Evolutionary conservation across 768 basidiomycete species (phyloP).

Genomic region (Austroboletus eburneus): DNA sequence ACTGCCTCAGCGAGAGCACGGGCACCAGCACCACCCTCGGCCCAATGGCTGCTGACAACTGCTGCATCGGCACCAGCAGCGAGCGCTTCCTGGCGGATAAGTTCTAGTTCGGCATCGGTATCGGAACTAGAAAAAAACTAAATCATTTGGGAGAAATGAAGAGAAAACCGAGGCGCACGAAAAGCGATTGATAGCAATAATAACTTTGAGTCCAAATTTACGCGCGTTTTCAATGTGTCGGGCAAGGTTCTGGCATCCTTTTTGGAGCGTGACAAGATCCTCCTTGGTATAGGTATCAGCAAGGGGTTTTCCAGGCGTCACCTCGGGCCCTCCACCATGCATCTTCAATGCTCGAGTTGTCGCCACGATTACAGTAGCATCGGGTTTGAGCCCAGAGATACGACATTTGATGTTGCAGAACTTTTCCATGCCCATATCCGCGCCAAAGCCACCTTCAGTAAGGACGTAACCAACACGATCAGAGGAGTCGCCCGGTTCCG

Average conservation of each 20-base stretch:
- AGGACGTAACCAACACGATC: constrained; percentile 90
- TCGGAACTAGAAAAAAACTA: constrained; percentile 57
- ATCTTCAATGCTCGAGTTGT: constrained; percentile 98
- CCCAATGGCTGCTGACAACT: constrained; percentile 97
- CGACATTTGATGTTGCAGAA: constrained; percentile 99
- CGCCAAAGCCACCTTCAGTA: constrained; percentile 97
- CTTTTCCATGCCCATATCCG: constrained; percentile 99
- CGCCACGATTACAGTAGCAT: constrained; percentile 94
- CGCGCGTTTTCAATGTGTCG: constrained; percentile 93
- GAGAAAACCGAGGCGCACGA: constrained; percentile 53
- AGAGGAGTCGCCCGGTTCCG: constrained; percentile 82
- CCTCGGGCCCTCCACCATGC: constrained; percentile 98
- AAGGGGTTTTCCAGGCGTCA: constrained; percentile 91
- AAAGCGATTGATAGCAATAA: constrained; percentile 95
- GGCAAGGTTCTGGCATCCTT: constrained; percentile 89
- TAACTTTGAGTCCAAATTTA: constrained; percentile 95
- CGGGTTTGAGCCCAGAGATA: constrained; percentile 85
- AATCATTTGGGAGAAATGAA: neutral
- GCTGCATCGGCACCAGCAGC: constrained; percentile 91
- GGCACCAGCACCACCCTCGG: constrained; percentile 89
- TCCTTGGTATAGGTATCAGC: constrained; percentile 94
- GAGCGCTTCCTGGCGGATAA: constrained; percentile 76
- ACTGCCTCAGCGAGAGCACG: constrained; percentile 90
- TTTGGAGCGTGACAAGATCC: constrained; percentile 81
- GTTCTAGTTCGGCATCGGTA: constrained; percentile 81